Evolutionary conservation across 208 protist species (phyloP), one percentile per base, ranked within the genome.

Genomic region (Crithidia fasciculata): DNA sequence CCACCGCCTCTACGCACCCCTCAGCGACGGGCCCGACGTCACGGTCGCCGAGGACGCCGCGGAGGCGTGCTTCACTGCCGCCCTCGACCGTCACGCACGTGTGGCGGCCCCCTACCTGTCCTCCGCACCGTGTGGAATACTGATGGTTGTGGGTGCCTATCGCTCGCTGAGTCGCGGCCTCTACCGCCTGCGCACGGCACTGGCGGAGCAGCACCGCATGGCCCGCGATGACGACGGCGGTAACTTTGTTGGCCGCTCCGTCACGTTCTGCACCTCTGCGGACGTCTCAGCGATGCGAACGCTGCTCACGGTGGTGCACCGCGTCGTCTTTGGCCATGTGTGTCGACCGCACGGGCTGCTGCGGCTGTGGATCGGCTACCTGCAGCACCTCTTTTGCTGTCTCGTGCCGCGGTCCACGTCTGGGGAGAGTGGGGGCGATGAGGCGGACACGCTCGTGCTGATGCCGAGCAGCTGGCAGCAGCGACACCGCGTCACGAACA

Each of bases 351-450:
- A 44, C 8, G 87, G 85, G 12, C 74, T 95, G 61, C 73, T 93
- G 54, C 88, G 82, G 53, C 76, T 92, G 15, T 95, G 91, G 91
- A 7, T 93, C 10, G 86, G 83, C 49, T 87, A 91, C 74, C 80
- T 95, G 44, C 66, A 57, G 63, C 85, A 93, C 57, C 70, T 95
- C 39, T 92, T 95, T 70, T 61, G 65, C 9, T 78, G 76, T n/a
- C 45, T 91, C 15, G 86, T 95, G 39, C 91, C 91, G n/a, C 76
- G 68, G n/a, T 50, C 62, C 15, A 54, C 49, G 3, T 44, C 47
- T 1, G 40, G 44, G 37, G 54, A 39, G 4, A 44, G n/a, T 16
- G 59, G 36, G 16, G 69, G 75, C 47, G 79, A 56, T 13, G 74
- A 76, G 12, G 69, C 63, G 2, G 87, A 90, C 58, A 80, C 80